These are phyloP conservation scores for Chaetomium globosum DNA, from an alignment of 2,329 filamentous ascomycete genomes.

Conservation along the genomic window DNA sequence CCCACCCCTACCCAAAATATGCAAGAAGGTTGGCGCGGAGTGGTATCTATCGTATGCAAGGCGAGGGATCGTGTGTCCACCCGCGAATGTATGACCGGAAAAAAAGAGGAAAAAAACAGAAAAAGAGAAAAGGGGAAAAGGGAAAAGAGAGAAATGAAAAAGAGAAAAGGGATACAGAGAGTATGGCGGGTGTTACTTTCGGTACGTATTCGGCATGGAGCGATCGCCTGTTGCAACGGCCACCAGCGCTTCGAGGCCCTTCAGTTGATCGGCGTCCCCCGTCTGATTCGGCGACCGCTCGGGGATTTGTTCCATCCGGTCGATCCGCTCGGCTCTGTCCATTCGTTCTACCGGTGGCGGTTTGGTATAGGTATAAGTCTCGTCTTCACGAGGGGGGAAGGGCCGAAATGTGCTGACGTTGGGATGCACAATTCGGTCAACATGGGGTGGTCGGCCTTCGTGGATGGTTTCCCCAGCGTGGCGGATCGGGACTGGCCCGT, in stretches of 20 bases:
- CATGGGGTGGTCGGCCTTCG: conserved; percentile 46
- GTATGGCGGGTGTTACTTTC: no score
- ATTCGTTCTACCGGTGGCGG: conserved; percentile 26
- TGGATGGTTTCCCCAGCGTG: conserved; percentile 42
- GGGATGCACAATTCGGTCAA: conserved; percentile 61
- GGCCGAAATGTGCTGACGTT: conserved; percentile 57
- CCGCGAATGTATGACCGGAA: not conserved
- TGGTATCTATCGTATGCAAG: conserved; percentile 33
- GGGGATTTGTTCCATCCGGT: conserved; percentile 35
- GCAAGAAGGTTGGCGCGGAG: conserved; percentile 24
- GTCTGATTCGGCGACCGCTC: conserved; percentile 38
- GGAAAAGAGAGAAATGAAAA: no score
- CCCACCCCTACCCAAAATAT: conserved; percentile 1
- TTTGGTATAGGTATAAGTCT: conserved; percentile 37
- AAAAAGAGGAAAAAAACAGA: not conserved
- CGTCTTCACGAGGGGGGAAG: conserved; percentile 49
- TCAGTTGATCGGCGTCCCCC: conserved; percentile 51
- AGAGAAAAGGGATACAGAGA: no score
- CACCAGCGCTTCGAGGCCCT: conserved; percentile 63
- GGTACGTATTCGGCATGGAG: conserved; percentile 31
- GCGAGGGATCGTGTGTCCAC: conserved; percentile 29
- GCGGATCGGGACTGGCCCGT: conserved; percentile 51
- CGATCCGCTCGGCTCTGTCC: conserved; percentile 25
- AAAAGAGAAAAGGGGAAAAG: no score
- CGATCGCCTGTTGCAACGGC: conserved; percentile 64